Base-by-base conservation (phyloP, 2,329 filamentous ascomycete species). In the Fonsecaea multimorphosa region DNA sequence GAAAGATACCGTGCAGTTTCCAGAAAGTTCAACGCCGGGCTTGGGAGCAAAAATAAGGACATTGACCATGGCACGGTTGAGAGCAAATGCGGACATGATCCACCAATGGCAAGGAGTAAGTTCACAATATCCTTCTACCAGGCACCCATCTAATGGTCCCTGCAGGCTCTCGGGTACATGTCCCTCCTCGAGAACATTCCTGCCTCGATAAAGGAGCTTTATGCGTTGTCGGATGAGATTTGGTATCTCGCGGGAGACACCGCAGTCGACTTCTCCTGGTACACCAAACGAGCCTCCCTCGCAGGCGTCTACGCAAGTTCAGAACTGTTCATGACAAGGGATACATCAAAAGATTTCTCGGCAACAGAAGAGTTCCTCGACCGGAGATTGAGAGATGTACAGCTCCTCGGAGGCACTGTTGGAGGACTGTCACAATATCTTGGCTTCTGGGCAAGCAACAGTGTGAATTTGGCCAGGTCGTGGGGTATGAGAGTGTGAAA, bases 271-370 rank as follows among this genome's bases (percentile, higher is more conserved):
- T 86, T 87, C 3, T 89, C 88, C 3, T 99, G 95, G 95, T 99
- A 99, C 73, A 88, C 88, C 1, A 90, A 89, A 75, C 83, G 89
- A 2, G 83, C 87, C 8, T 85, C 83, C 0, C 76, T 91, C 27
- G 83, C 86, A 0, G 83, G 84, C 1, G 83, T 91, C n/a, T 92
- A 91, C 74, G 92, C 92, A 58, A 87, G 89, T 36, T 86, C 89
- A 63, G 95, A 99, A 79, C 82, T 97, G 4, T 96, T 93, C 79
- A 97, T 98, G 93, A 97, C 93, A 24, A 93, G 90, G 65, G 95
- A 98, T 78, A 84, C 82, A 66, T 93, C 89, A 3, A 80, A 84
- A 0, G 87, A 86, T n/a, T 95, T 91, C 73, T 76, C 75, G 9
- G 91, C 93, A 68, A 98, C 95, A 2, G 88, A 89, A 70, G 84